Conservation (phyloP, 192 early-diverging fungal species). For the Backusella liffmaniae region DNA sequence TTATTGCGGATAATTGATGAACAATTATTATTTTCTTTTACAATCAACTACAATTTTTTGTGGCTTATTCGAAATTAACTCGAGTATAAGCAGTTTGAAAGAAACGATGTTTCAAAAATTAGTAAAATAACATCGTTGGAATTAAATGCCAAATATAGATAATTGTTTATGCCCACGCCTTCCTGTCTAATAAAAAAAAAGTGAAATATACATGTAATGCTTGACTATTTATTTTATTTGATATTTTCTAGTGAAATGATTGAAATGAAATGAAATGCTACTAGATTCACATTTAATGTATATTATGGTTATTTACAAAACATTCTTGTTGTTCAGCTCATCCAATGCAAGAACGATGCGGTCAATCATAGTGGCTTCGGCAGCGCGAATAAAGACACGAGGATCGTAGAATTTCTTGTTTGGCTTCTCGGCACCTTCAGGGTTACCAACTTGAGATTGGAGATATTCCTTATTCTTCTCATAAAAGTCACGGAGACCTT, state of each 20-base stretch:
- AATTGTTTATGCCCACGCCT: neutral
- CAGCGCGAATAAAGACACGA: slow-evolving; percentile 87
- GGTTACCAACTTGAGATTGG: slow-evolving; percentile 93
- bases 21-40: neutral
- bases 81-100: neutral
- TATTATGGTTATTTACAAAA: slow-evolving; percentile 47
- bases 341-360: slow-evolving; percentile 75
- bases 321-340: slow-evolving; percentile 70
- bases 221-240: neutral
- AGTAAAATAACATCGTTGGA: neutral
- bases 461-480: slow-evolving; percentile 87
- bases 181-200: neutral
- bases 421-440: slow-evolving; percentile 91
- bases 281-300: neutral
- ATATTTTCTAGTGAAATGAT: neutral
- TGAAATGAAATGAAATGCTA: slow-evolving; percentile 2
- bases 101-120: neutral
- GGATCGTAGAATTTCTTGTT: slow-evolving; percentile 99
- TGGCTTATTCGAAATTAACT: too few species aligned
- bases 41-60: neutral
- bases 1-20: neutral
- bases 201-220: neutral
- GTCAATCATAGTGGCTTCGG: slow-evolving; percentile 81
- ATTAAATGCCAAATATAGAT: neutral
- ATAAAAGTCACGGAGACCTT: slow-evolving; percentile 85